Conservation (phyloP, 1,139 yeast genomes). For the Candida sp. region DNA sequence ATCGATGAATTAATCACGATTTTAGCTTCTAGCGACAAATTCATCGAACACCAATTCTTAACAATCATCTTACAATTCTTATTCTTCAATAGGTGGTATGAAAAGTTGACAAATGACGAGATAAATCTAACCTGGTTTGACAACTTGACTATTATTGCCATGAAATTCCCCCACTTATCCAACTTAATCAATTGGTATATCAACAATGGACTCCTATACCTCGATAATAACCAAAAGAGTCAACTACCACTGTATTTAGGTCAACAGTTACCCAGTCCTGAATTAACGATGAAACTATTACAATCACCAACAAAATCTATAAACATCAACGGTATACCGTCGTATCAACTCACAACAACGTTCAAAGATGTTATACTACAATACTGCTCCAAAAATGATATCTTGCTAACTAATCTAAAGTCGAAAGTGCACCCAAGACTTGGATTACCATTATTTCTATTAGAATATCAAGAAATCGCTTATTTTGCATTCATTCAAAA, state of each 20-base stretch:
- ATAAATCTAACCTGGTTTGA: slow-evolving; percentile 11
- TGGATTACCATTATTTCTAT: slow-evolving; percentile 23
- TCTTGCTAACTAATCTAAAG: slow-evolving; percentile 16
- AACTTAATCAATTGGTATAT: slow-evolving; percentile 24
- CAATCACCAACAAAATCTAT: not conserved
- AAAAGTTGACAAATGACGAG: slow-evolving; percentile 4
- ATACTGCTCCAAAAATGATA: slow-evolving; percentile 23
- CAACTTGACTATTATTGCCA: slow-evolving; percentile 5
- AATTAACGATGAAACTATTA: slow-evolving; percentile 6
- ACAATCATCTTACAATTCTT: slow-evolving; percentile 23
- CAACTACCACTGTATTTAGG: slow-evolving; percentile 17
- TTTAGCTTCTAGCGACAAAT: slow-evolving; percentile 1
- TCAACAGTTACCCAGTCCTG: slow-evolving; percentile 7
- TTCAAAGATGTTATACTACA: slow-evolving; percentile 37
- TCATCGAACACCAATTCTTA: slow-evolving; percentile 2
- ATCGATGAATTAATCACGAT: slow-evolving; percentile 2
- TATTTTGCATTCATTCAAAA: slow-evolving; percentile 23
- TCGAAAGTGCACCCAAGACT: slow-evolving; percentile 14
- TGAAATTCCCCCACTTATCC: not conserved
- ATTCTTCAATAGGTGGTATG: slow-evolving; percentile 27
- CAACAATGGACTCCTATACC: slow-evolving; percentile 13
- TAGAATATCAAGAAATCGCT: slow-evolving; percentile 6
- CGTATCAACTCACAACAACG: slow-evolving; percentile 25
- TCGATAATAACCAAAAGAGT: slow-evolving; percentile 5
- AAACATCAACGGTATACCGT: slow-evolving; percentile 27